Conservation (phyloP, 2,329 filamentous ascomycete genomes). For the Penicillium sp. region DNA sequence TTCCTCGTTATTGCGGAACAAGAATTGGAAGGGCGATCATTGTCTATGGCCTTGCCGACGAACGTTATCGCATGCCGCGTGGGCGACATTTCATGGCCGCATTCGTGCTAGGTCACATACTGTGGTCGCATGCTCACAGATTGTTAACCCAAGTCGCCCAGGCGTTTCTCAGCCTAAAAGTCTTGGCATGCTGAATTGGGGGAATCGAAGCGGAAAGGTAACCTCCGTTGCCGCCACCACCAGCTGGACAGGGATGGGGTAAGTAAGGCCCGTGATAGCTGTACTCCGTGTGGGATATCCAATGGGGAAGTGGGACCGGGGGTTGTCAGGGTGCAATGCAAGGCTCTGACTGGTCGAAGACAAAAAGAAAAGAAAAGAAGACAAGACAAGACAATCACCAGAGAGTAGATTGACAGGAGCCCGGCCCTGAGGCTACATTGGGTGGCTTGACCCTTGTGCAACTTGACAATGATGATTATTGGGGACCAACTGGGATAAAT, state of each 20-base stretch:
- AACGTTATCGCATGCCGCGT: not conserved
- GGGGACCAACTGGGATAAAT: not conserved
- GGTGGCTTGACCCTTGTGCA: not conserved
- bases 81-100: not conserved
- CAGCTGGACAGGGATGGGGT: not conserved
- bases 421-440: not conserved
- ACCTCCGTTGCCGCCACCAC: not conserved
- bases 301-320: not conserved
- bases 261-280: not conserved
- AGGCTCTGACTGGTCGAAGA: not conserved
- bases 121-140: conserved; percentile 1
- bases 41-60: not conserved
- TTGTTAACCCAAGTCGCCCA: not conserved
- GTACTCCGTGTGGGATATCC: not conserved
- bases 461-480: not conserved
- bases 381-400: not conserved
- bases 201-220: conserved; percentile 5
- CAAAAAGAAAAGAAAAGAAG: not conserved
- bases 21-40: not conserved
- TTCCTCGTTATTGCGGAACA: not conserved
- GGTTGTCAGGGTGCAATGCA: not conserved
- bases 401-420: not conserved
- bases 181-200: not conserved
- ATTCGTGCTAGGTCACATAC: conserved; percentile 1
- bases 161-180: conserved; percentile 1